Evolutionary conservation across 257 asterid species (phyloP).

Genomic region (Cinchona pubescens): DNA sequence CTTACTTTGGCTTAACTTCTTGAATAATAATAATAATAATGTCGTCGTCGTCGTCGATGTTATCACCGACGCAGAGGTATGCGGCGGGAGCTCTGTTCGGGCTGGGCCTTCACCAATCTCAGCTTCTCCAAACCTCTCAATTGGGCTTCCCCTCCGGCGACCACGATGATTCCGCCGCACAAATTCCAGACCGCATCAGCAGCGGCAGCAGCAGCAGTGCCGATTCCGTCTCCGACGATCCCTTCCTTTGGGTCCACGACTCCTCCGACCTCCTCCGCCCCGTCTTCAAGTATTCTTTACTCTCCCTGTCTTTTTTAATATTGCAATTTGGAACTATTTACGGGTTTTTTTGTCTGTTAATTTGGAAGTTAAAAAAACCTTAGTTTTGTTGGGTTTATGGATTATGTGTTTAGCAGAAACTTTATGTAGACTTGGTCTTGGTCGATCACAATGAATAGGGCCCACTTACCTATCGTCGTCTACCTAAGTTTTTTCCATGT

Average conservation of each 20-base stretch:
- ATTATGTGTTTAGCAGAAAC: too few relatives aligned
- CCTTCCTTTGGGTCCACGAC: constrained; percentile 66
- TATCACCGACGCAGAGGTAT: constrained; percentile 71
- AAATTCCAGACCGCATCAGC: constrained; percentile 54
- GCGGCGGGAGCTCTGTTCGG: constrained; percentile 78
- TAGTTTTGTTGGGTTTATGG: too few relatives aligned
- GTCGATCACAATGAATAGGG: too few relatives aligned
- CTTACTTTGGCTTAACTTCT: neutral
- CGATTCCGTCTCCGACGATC: constrained; percentile 65
- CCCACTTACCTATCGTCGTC: too few relatives aligned
- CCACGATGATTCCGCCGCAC: constrained; percentile 19
- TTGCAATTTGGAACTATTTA: neutral
- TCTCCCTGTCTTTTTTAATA: neutral
- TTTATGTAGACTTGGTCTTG: too few relatives aligned
- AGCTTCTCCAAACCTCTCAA: constrained; percentile 64
- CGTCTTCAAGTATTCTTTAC: constrained; percentile 49
- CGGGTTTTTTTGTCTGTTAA: too few relatives aligned
- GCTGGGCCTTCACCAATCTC: constrained; percentile 74
- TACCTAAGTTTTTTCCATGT: too few relatives aligned
- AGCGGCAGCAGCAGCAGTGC: constrained; percentile 53
- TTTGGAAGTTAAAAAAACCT: too few relatives aligned
- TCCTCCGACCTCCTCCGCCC: constrained; percentile 74
- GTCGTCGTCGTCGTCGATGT: constrained; percentile 50
- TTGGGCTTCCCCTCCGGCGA: constrained; percentile 53
- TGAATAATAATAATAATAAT: constrained; percentile 9